Evolutionary conservation across 768 basidiomycete genomes (phyloP), one percentile per base, ranked within the genome.

Genomic region (Trametes elegans): DNA sequence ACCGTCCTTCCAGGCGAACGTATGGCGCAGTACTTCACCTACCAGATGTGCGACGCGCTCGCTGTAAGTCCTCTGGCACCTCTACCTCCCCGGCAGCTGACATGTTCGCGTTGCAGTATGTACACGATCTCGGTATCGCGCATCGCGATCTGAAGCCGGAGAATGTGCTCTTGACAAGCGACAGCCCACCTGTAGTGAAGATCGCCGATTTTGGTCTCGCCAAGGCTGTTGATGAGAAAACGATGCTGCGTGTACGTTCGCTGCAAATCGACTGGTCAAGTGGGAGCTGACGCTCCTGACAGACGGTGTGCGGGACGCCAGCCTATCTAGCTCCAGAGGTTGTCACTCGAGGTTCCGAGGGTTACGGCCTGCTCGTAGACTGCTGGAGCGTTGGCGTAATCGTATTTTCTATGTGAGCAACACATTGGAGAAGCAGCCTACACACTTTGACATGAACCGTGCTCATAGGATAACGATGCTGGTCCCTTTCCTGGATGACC

Each of bases 351-450:
- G 42, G 62, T 1, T 68, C 76, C 39, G 74, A 79, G 26, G 93
- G 93, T 2, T 98, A 98, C 65, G 84, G 87, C 64, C 81, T 85
- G 50, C 73, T 87, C 18, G 96, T 98, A 44, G 96, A 98, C 66
- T 92, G 90, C 59, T 98, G 93, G 93, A 93, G 91, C 43, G 81
- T 94, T 13, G 96, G 96, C 7, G 91, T 97, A 21, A 96, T 98
- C 49, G 81, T 96, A 1, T 98, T 87, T 62, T 85, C 85, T 24
- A 93, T 92, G 94, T 93, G 64, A 55, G 83, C 10, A 7, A 7
- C 31, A 13, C 11, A 1, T 27, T 16, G 45, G 26, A 5, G 7
- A n/a, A 32, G 3, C 29, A 6, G 19, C 10, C 11, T 13, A 32
- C 19, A 11, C 44, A 10, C n/a, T 11, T 3, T 16, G 41, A 38